Evolutionary conservation across 2,329 filamentous ascomycete species (phyloP).

Genomic region (Reticulascus tulasneorum): DNA sequence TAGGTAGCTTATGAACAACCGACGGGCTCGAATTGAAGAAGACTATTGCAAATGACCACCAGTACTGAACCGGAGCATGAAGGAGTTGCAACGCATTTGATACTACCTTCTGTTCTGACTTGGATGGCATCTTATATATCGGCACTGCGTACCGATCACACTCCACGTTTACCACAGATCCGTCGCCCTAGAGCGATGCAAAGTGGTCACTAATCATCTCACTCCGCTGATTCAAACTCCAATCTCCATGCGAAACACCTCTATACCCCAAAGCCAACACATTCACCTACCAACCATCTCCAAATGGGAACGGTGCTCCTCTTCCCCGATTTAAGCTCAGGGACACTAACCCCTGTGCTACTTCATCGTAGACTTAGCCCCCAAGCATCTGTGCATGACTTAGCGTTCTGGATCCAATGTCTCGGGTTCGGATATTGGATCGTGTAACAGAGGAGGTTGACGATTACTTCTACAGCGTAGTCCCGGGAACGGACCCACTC

Average conservation of each 20-base stretch:
- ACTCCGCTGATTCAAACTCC: conserved; percentile 14
- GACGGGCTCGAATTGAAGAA: too few relatives aligned
- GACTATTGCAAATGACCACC: too few relatives aligned
- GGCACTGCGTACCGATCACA: background rate
- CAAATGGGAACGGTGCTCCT: too few relatives aligned
- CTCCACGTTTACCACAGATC: too few relatives aligned
- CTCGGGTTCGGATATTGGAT: conserved; percentile 11
- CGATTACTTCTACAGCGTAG: too few relatives aligned
- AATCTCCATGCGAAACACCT: conserved; percentile 13
- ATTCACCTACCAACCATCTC: conserved; percentile 10
- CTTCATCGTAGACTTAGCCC: background rate
- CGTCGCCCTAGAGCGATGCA: conserved; percentile 11
- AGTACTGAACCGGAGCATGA: too few relatives aligned
- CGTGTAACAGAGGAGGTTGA: too few relatives aligned
- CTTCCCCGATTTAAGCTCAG: too few relatives aligned
- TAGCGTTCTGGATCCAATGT: conserved; percentile 7
- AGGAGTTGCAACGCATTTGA: too few relatives aligned
- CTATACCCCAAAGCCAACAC: background rate
- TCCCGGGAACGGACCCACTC: too few relatives aligned
- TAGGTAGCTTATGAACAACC: too few relatives aligned
- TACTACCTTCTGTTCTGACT: conserved; percentile 10
- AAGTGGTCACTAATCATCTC: conserved; percentile 8
- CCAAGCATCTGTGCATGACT: too few relatives aligned
- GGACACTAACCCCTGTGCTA: conserved; percentile 3
- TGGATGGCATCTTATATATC: background rate